Evolutionary conservation across 106 monocot species (phyloP).

Genomic region (Allium cepa): DNA sequence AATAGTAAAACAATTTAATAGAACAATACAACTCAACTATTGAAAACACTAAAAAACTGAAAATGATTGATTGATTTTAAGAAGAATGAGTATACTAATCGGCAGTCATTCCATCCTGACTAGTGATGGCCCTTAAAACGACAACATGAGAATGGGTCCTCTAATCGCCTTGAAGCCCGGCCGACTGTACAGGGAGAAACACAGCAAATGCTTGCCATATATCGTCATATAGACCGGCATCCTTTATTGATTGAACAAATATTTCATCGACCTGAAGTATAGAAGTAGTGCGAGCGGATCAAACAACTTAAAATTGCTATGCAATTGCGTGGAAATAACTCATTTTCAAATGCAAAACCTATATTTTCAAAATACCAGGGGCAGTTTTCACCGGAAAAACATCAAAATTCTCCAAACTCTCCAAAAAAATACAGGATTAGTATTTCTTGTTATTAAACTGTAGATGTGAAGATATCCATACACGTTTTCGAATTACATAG

Average conservation of each 20-base stretch:
- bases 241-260: constrained; percentile 91
- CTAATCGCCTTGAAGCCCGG: constrained; percentile 94
- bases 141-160: constrained; percentile 90
- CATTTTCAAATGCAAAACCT: too few species aligned
- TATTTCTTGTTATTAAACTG: too few species aligned
- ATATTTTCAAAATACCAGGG: too few species aligned
- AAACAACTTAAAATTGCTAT: neutral
- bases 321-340: too few species aligned
- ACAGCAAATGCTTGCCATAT: constrained; percentile 99
- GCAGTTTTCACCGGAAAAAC: too few species aligned
- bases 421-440: too few species aligned
- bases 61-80: too few species aligned
- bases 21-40: neutral
- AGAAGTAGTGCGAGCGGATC: neutral
- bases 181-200: constrained; percentile 78
- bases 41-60: too few species aligned
- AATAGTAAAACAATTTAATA: too few species aligned
- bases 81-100: constrained; percentile 44
- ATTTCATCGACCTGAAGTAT: constrained; percentile 84
- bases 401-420: too few species aligned
- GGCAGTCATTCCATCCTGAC: constrained; percentile 98
- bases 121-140: constrained; percentile 85
- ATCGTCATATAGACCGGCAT: constrained; percentile 87
- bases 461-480: too few species aligned
- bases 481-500: too few species aligned